Evolutionary conservation across 2,329 filamentous ascomycete species (phyloP).

Genomic region (Boeremia exigua): DNA sequence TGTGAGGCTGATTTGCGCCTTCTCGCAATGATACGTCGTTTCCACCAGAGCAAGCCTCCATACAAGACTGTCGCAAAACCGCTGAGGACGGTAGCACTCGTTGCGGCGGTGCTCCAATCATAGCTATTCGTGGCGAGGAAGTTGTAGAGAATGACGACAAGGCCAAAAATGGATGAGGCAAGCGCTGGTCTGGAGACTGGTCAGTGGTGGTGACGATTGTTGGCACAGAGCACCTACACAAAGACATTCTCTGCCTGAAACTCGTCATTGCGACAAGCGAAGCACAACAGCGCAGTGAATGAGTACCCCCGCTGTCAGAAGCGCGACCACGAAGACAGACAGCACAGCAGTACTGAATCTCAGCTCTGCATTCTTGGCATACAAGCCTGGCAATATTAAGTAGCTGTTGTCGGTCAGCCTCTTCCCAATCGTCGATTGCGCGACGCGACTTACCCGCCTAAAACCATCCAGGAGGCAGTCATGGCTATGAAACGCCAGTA

Average conservation of each 20-base stretch:
- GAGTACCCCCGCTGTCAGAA: slow-evolving; percentile 58
- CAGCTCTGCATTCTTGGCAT: slow-evolving; percentile 49
- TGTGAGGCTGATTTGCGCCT: slow-evolving; percentile 31
- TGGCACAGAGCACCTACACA: slow-evolving; percentile 39
- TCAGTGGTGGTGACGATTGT: slow-evolving; percentile 21
- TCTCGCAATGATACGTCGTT: slow-evolving; percentile 50
- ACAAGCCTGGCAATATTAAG: slow-evolving; percentile 57
- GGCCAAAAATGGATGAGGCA: slow-evolving; percentile 53
- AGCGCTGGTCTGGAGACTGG: slow-evolving; percentile 45
- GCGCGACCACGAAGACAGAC: slow-evolving; percentile 54
- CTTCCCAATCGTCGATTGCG: not conserved
- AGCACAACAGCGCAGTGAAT: slow-evolving; percentile 56
- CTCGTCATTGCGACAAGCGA: slow-evolving; percentile 53
- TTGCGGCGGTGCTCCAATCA: slow-evolving; percentile 52
- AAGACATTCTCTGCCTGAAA: slow-evolving; percentile 59
- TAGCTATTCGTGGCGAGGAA: slow-evolving; percentile 52
- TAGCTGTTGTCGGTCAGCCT: slow-evolving; percentile 46
- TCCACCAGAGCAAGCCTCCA: slow-evolving; percentile 50
- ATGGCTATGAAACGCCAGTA: slow-evolving; percentile 57
- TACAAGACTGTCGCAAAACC: slow-evolving; percentile 51
- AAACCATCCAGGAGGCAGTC: slow-evolving; percentile 54
- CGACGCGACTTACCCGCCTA: slow-evolving; percentile 52
- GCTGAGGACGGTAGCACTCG: slow-evolving; percentile 52
- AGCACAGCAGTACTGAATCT: slow-evolving; percentile 50
- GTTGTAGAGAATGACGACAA: slow-evolving; percentile 57